These are phyloP conservation scores for Vinca major DNA, from an alignment of 305 asterid genomes.

Conservation along the genomic window DNA sequence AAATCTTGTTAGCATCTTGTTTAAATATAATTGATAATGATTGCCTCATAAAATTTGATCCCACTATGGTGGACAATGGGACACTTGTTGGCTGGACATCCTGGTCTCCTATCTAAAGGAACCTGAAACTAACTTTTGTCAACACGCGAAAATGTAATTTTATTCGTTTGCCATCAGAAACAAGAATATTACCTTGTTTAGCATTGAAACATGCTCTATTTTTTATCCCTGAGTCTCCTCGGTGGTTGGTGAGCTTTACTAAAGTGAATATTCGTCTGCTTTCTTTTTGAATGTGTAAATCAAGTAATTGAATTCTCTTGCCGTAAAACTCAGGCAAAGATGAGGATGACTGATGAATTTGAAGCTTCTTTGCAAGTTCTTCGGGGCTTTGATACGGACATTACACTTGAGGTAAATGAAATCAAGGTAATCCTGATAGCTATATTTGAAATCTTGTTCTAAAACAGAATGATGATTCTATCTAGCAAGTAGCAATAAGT, in stretches of 20 bases:
- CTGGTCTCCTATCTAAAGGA: too few relatives aligned
- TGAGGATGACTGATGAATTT: constrained; percentile 87
- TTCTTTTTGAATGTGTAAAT: constrained; percentile 13
- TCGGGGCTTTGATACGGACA: constrained; percentile 85
- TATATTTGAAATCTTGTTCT: constrained; percentile 5
- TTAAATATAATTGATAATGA: too few relatives aligned
- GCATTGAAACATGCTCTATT: constrained; percentile 75
- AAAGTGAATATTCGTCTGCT: too few relatives aligned
- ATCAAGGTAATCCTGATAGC: too few relatives aligned
- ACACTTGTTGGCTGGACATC: too few relatives aligned
- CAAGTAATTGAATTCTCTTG: constrained; percentile 17
- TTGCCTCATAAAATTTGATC: too few relatives aligned
- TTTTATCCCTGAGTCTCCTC: constrained; percentile 94
- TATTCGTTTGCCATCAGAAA: constrained; percentile 4
- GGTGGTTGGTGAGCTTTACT: constrained; percentile 78
- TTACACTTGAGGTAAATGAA: constrained; percentile 72
- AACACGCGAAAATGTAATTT: too few relatives aligned
- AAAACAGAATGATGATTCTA: background rate
- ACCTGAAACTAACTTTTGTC: too few relatives aligned
- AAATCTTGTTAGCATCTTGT: constrained; percentile 69
- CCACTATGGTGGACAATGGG: too few relatives aligned
- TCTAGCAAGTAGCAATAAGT: background rate
- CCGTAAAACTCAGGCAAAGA: constrained; percentile 54
- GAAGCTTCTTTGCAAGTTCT: too few relatives aligned
- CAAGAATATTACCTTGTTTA: constrained; percentile 79